Percentiles rank a stretch among this genome's conserved stretches.
Evolutionary conservation across 2,329 filamentous ascomycete species (phyloP).

Genomic region (Diaporthe citriasiana): DNA sequence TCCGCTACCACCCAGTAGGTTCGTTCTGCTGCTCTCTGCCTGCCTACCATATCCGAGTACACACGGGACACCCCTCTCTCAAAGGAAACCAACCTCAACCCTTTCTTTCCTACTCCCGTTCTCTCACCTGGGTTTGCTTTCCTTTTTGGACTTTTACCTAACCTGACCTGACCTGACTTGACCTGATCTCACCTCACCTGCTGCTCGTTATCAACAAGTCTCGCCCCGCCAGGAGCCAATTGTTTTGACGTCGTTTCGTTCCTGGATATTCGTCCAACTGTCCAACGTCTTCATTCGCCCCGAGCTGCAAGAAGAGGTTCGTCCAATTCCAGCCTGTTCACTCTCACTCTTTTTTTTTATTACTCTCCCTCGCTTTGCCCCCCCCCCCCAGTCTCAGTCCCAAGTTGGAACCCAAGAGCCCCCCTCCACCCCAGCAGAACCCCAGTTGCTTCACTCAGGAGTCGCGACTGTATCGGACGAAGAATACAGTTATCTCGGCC

Average conservation of each 20-base stretch:
- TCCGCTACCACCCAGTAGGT: conserved; percentile 15
- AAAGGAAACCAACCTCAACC: not conserved
- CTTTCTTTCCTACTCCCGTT: not conserved
- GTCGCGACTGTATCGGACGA: conserved; percentile 33
- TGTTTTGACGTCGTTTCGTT: not conserved
- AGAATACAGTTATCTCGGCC: conserved; percentile 36
- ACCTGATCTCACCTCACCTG: not conserved
- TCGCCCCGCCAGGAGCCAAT: not conserved
- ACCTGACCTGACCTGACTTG: not conserved
- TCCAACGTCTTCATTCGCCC: not conserved
- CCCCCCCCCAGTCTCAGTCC: not conserved
- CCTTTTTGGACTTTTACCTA: not conserved
- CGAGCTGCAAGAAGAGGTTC: not conserved
- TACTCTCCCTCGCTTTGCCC: not conserved
- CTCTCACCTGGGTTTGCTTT: not conserved
- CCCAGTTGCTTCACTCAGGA: conserved; percentile 31
- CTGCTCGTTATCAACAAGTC: not conserved
- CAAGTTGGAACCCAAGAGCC: not conserved
- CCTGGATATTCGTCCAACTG: not conserved
- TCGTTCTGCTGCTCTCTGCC: conserved; percentile 10
- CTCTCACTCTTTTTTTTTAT: too few species aligned
- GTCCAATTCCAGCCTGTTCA: not conserved
- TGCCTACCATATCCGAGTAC: conserved; percentile 5
- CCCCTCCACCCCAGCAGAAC: not conserved
- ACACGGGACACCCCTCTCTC: conserved; percentile 28